These are phyloP conservation scores for Tuctoria greenei DNA, from an alignment of 176 grass and related monocot species.

Conservation along the genomic window DNA sequence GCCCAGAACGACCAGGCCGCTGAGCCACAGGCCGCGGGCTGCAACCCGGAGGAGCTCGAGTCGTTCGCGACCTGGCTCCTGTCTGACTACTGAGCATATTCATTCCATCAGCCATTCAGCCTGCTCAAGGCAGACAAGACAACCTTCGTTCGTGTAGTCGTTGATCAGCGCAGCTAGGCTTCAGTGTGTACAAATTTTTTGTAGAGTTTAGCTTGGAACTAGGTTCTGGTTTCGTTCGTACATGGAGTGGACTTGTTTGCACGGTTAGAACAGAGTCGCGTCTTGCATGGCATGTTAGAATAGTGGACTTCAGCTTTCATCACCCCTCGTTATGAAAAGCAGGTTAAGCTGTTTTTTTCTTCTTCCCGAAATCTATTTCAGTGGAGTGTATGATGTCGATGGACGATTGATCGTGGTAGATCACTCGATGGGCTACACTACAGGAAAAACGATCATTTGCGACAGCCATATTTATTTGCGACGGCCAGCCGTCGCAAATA, in stretches of 20 bases:
- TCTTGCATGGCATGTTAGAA: no score
- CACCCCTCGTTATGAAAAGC: no score
- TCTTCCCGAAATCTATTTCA: neutral
- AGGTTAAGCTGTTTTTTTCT: no score
- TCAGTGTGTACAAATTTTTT: conserved; percentile 25
- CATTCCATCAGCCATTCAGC: no score
- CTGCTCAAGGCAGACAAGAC: neutral
- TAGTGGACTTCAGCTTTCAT: no score
- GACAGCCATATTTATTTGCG: no score
- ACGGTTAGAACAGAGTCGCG: neutral
- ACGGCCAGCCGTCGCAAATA: no score
- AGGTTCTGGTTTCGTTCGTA: neutral
- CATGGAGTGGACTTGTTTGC: conserved; percentile 1
- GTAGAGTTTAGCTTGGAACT: neutral
- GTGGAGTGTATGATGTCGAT: neutral
- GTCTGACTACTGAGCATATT: conserved; percentile 27
- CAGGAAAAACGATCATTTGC: no score
- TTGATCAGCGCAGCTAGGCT: neutral
- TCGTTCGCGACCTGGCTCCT: conserved; percentile 63
- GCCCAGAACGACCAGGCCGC: neutral
- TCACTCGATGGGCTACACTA: neutral
- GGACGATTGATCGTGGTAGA: neutral
- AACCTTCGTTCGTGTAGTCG: neutral
- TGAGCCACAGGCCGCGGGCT: conserved; percentile 5
- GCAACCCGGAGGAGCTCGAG: conserved; percentile 43